Conservation (phyloP, 495 filamentous ascomycete genomes). For the Aspergillus incahuasiensis region DNA sequence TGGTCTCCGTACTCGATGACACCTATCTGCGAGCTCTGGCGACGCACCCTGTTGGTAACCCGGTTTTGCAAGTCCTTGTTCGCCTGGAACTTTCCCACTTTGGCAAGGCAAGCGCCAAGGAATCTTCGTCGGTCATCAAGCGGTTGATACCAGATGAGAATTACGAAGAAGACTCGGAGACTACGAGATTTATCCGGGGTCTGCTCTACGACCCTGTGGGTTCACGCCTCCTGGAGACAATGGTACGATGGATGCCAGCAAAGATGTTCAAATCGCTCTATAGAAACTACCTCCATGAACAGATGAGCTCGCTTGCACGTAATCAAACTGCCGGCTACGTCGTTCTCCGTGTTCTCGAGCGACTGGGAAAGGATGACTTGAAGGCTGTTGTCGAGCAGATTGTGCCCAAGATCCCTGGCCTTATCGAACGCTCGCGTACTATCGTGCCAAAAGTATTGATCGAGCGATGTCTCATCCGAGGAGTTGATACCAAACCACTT, state of each 20-base stretch:
- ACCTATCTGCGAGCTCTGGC: slow-evolving; percentile 75
- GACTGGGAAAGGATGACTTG: slow-evolving; percentile 80
- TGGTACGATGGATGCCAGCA: slow-evolving; percentile 73
- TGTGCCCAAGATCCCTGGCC: slow-evolving; percentile 59
- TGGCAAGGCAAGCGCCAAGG: slow-evolving; percentile 57
- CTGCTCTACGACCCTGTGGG: slow-evolving; percentile 86
- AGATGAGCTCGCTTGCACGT: slow-evolving; percentile 70
- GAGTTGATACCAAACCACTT: slow-evolving; percentile 54
- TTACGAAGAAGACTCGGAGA: slow-evolving; percentile 53
- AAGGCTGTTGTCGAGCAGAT: slow-evolving; percentile 62
- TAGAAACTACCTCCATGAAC: slow-evolving; percentile 64
- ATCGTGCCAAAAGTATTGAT: slow-evolving; percentile 75
- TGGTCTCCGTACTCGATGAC: slow-evolving; percentile 62
- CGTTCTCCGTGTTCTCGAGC: slow-evolving; percentile 70
- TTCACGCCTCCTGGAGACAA: slow-evolving; percentile 80
- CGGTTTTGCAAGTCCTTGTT: slow-evolving; percentile 79
- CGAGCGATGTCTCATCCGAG: slow-evolving; percentile 72
- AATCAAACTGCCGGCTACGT: slow-evolving; percentile 89
- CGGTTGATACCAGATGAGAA: slow-evolving; percentile 62
- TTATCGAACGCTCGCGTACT: slow-evolving; percentile 70
- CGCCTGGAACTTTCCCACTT: slow-evolving; percentile 75
- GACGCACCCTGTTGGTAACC: slow-evolving; percentile 83
- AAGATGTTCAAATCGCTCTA: slow-evolving; percentile 85
- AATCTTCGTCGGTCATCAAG: slow-evolving; percentile 54
- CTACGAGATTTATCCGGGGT: slow-evolving; percentile 69